phyloP scores from a whole-genome alignment of 495 filamentous ascomycete species.

The Penicillium robsamsonii region DNA sequence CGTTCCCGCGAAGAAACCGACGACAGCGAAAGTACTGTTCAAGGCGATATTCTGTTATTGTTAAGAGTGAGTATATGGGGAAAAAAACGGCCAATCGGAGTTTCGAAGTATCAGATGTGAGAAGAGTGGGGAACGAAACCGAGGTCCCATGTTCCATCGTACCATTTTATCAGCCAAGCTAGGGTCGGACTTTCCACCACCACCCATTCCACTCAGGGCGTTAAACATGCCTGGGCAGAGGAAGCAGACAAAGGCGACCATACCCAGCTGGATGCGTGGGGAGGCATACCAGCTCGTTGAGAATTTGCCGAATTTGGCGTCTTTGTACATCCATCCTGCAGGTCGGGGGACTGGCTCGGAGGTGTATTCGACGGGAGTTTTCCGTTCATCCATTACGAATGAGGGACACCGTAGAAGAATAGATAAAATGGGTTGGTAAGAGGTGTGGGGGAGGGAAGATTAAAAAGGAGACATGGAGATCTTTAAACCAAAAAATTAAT shows the following conservation, averaged over 20 bases:
- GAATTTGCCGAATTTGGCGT: slow-evolving; percentile 43
- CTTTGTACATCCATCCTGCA: slow-evolving; percentile 51
- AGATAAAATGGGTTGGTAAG: background rate
- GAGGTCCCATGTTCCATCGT: slow-evolving; percentile 17
- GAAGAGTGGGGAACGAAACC: background rate
- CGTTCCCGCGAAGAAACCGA: slow-evolving; percentile 54
- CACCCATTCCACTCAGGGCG: slow-evolving; percentile 55
- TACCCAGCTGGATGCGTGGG: slow-evolving; percentile 53
- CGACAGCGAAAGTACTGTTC: slow-evolving; percentile 56
- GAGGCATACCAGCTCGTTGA: slow-evolving; percentile 69
- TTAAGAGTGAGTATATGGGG: background rate
- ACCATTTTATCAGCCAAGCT: slow-evolving; percentile 42
- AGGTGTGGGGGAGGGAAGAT: background rate
- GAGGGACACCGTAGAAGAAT: background rate
- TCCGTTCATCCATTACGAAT: slow-evolving; percentile 19
- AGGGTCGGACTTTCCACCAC: slow-evolving; percentile 47
- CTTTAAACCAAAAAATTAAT: slow-evolving; percentile 2
- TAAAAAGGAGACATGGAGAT: background rate
- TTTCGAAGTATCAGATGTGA: background rate
- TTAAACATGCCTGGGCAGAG: slow-evolving; percentile 84
- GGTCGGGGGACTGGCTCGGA: slow-evolving; percentile 19
- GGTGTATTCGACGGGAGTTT: slow-evolving; percentile 11
- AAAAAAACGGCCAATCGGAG: background rate
- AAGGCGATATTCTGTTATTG: slow-evolving; percentile 51
- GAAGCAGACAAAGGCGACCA: slow-evolving; percentile 69